Base-by-base conservation (phyloP, 2,329 filamentous ascomycete species). In the Helotiales sp. region DNA sequence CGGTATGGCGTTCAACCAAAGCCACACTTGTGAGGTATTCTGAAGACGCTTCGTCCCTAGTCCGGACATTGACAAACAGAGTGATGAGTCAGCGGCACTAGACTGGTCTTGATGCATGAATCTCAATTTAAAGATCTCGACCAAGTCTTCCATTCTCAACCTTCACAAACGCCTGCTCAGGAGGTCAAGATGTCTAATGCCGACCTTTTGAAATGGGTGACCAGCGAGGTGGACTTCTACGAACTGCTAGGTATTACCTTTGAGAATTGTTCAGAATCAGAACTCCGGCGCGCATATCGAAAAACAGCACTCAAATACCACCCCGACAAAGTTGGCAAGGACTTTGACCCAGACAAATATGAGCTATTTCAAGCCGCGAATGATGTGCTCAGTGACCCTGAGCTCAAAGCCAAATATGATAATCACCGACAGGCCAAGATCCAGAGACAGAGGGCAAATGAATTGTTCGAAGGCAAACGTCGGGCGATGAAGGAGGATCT, bases 291-390 rank as follows among this genome's bases (percentile, higher is more conserved):
- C 65, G 91, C 91, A 44, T 97, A 93, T 79, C 85, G 91, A 58
- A 90, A 90, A 67, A 87, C 88, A 29, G 91, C 91, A 3, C 79
- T 96, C n/a, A 91, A 91, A 69, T 91, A 93, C 77, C 93, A 98
- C 73, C 93, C 93, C 1, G 93, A 98, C 80, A 96, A 97, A 76
- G 87, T 93, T 55, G 84, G 87, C 62, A 85, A 83, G 52, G 77
- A 81, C 34, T 91, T 88, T 67, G 91, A 95, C 65, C 81, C 90
- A 46, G 86, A 87, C 55, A 90, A 89, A 69, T 98, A 96, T 78
- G 90, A 96, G 73, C 80, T 89, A 1, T 86, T 96, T 57, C 89
- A 92, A 69, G 89, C 89, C 61, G 93, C 91, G n/a, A 86, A 91
- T 70, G 91, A 96, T 74, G 84, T 97, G 1, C 83, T 98, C 2